A percentile compares a stretch with the other conserved stretches of the same genome.
Conservation (phyloP, 805 yeast species). For the Saccharomycopsis fibuligera region DNA sequence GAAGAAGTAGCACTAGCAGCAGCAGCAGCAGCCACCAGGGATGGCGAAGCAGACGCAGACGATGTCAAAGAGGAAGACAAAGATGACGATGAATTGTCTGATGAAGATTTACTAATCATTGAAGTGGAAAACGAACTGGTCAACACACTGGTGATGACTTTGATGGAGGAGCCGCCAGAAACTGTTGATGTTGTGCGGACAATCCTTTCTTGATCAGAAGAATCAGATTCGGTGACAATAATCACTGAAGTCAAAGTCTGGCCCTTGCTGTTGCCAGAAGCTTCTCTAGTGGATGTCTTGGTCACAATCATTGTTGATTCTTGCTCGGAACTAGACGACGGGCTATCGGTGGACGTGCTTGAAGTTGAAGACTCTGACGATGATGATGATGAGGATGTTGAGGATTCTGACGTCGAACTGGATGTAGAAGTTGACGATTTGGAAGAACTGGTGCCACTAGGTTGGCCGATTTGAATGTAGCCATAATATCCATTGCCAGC, state of each 20-base stretch:
- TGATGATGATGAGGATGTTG: conserved; percentile 22
- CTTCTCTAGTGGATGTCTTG: neutral
- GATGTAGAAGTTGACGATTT: neutral
- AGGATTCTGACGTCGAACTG: neutral
- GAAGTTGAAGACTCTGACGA: conserved; percentile 25
- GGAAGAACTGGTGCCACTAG: conserved; percentile 14
- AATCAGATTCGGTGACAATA: conserved; percentile 3
- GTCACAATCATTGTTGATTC: neutral
- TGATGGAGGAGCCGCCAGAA: neutral
- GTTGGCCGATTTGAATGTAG: conserved; percentile 27
- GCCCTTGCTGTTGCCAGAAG: neutral
- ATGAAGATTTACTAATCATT: neutral
- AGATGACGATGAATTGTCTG: neutral
- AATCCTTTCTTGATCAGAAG: neutral
- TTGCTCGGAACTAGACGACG: neutral
- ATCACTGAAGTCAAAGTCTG: conserved; percentile 7
- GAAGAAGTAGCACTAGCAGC: neutral
- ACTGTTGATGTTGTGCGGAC: conserved; percentile 1
- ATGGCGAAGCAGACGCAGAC: neutral
- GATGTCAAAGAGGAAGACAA: neutral
- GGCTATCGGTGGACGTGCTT: conserved; percentile 16
- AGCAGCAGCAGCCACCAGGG: neutral
- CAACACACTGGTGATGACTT: conserved; percentile 1
- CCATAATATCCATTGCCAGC: conserved; percentile 33
- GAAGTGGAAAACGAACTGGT: neutral